Evolutionary conservation across 352 stramenopile species (phyloP).

Genomic region (Aphanomyces cochlioides): DNA sequence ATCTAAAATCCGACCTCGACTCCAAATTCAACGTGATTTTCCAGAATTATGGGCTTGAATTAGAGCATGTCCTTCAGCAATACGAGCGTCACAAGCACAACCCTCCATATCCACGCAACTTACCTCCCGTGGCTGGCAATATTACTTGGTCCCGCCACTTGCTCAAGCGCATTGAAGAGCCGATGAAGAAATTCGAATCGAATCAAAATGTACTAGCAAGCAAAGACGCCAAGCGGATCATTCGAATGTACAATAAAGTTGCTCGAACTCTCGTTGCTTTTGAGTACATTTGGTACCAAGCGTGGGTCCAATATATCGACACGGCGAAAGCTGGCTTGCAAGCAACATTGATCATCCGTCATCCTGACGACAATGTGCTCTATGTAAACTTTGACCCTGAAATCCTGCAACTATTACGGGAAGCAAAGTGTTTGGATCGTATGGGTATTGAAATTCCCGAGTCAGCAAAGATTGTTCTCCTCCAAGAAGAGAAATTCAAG

Average conservation of each 20-base stretch:
- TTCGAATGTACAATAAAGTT: conserved; percentile 99
- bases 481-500: conserved; percentile 99
- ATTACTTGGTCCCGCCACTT: conserved; percentile 98
- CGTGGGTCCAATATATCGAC: conserved; percentile 97
- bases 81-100: conserved; percentile 99
- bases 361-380: conserved; percentile 96
- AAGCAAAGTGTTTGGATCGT: conserved; percentile 96
- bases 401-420: conserved; percentile 96
- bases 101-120: conserved; percentile 93
- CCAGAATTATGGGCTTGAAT: conserved; percentile 97
- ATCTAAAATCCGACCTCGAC: conserved; percentile 97
- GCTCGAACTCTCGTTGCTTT: conserved; percentile 96
- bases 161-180: conserved; percentile 98
- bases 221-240: conserved; percentile 97
- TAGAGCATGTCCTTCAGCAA: conserved; percentile 96
- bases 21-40: conserved; percentile 99
- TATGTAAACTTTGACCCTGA: conserved; percentile 99
- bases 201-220: conserved; percentile 96
- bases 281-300: conserved; percentile 99
- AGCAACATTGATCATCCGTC: conserved; percentile 97
- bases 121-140: conserved; percentile 96
- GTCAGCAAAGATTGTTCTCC: conserved; percentile 95
- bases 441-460: conserved; percentile 99
- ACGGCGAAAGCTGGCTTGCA: conserved; percentile 96
- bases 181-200: conserved; percentile 99